Evolutionary conservation across 2,329 filamentous ascomycete species (phyloP), one percentile per base, ranked within the genome.

Genomic region (Coccinonectria pachysandricola): DNA sequence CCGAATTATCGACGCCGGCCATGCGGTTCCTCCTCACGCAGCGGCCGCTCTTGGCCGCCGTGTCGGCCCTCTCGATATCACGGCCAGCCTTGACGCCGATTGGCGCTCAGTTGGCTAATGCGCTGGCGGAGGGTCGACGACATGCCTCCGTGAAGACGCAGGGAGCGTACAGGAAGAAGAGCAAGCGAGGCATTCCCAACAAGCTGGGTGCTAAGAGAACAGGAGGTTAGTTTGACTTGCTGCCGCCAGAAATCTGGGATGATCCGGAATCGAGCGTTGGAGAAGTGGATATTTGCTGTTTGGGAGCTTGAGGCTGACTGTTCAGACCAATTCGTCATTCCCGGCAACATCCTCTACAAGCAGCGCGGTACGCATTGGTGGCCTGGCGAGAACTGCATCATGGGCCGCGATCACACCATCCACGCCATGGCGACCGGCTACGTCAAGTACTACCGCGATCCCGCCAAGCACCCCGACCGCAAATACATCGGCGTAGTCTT

Each of bases 331-430:
- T 93, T 79, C 56, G 91, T 98, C 18, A 80, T 94, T 32, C 81
- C 87, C 4, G 91, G 91, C 28, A 96, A 94, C 64, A 98, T 98
- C 58, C 82, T 98, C 60, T 98, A 91, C 72, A 86, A 85, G 53
- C 91, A 98, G 59, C 79, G 88, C 48, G 91, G 91, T 45, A 92
- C 91, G 4, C 73, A 78, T 48, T 98, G 91, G 91, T 88, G 79
- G 54, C 80, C 91, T 1, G 91, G 91, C 47, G 91, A 96, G 54
- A 96, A 98, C 60, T 84, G 82, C 56, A 82, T 78, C 46, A 88
- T 96, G 66, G 91, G 91, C 26, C 80, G 91, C 35, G 87, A 98
- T 56, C 91, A 96, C 64, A 96, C 88, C 26, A 92, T 98, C 52
- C 93, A 83, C 57, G 77, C 91, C 27, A 78, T 76, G 33, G 73